These are phyloP conservation scores for Xylaria sp. DNA, from an alignment of 2,329 filamentous ascomycete species.

Conservation along the genomic window DNA sequence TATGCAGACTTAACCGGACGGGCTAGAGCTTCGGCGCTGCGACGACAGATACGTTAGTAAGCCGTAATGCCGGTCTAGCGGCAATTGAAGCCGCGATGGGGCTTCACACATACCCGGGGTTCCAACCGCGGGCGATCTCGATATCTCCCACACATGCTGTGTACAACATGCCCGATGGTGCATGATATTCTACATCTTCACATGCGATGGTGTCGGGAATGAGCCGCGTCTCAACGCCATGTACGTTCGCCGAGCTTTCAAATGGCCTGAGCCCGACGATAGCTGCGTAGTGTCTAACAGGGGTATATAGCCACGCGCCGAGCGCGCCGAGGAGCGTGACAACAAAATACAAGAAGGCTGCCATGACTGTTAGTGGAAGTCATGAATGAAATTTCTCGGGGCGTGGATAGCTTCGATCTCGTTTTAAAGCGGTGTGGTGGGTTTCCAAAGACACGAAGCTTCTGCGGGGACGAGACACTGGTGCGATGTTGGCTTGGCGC, in stretches of 20 bases:
- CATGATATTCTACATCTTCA: slow-evolving; percentile 69
- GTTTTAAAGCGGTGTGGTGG: neutral
- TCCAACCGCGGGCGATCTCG: slow-evolving; percentile 38
- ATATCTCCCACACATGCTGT: slow-evolving; percentile 63
- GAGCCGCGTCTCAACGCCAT: slow-evolving; percentile 40
- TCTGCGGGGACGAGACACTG: neutral
- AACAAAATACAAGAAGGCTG: slow-evolving; percentile 32
- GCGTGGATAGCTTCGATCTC: neutral
- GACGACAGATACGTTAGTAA: slow-evolving; percentile 4
- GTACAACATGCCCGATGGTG: slow-evolving; percentile 60
- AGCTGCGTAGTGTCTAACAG: slow-evolving; percentile 31
- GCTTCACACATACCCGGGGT: slow-evolving; percentile 39
- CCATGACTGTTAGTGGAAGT: slow-evolving; percentile 33
- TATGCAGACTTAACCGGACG: slow-evolving; percentile 53
- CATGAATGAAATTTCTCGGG: neutral
- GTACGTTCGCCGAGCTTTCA: slow-evolving; percentile 34
- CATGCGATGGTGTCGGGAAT: slow-evolving; percentile 66
- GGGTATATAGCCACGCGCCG: slow-evolving; percentile 39
- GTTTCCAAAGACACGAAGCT: neutral
- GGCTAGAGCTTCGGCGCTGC: slow-evolving; percentile 36
- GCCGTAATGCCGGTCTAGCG: neutral
- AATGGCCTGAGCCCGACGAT: slow-evolving; percentile 39
- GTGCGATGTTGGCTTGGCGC: neutral
- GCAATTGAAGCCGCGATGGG: neutral
- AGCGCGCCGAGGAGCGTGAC: slow-evolving; percentile 36